A percentile compares a stretch with the other conserved stretches of the same genome.
These are phyloP conservation scores for Ophiosphaerella herpotricha DNA, from an alignment of 2,329 filamentous ascomycete genomes.

Conservation along the genomic window DNA sequence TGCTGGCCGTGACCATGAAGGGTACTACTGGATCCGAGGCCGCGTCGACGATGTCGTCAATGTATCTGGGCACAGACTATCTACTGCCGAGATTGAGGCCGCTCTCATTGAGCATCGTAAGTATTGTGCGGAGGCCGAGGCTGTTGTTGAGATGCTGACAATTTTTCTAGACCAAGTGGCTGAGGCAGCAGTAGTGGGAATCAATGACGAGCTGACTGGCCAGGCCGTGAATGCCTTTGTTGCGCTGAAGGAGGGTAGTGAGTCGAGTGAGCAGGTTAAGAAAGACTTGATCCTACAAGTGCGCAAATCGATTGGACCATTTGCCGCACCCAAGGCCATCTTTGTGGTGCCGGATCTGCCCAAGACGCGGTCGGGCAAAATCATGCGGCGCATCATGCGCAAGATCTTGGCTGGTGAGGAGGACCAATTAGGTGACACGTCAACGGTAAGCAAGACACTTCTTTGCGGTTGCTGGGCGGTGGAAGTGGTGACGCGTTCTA, in stretches of 20 bases:
- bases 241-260: slow-evolving; percentile 82
- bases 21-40: slow-evolving; percentile 99
- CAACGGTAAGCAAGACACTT: slow-evolving; percentile 68
- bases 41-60: slow-evolving; percentile 99
- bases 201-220: slow-evolving; percentile 90
- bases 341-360: slow-evolving; percentile 91
- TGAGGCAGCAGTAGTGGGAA: slow-evolving; percentile 93
- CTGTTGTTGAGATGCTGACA: slow-evolving; percentile 19
- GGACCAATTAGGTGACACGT: slow-evolving; percentile 91
- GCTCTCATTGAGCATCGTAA: slow-evolving; percentile 87
- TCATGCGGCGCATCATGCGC: slow-evolving; percentile 94
- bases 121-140: slow-evolving; percentile 15
- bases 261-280: slow-evolving; percentile 76
- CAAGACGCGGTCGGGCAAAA: slow-evolving; percentile 98
- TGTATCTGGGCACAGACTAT: slow-evolving; percentile 93
- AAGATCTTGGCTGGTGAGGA: slow-evolving; percentile 98
- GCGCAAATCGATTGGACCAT: slow-evolving; percentile 95
- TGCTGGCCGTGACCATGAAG: slow-evolving; percentile 93
- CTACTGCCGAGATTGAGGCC: slow-evolving; percentile 96
- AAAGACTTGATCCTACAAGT: slow-evolving; percentile 96
- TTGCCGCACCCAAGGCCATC: slow-evolving; percentile 93
- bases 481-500: slow-evolving; percentile 35
- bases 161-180: slow-evolving; percentile 67
- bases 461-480: slow-evolving; percentile 11
- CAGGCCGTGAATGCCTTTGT: slow-evolving; percentile 98